A percentile compares a stretch with the other conserved stretches of the same genome.
phyloP scores from a whole-genome alignment of 257 asterid genomes.

The Capsicum chinense region DNA sequence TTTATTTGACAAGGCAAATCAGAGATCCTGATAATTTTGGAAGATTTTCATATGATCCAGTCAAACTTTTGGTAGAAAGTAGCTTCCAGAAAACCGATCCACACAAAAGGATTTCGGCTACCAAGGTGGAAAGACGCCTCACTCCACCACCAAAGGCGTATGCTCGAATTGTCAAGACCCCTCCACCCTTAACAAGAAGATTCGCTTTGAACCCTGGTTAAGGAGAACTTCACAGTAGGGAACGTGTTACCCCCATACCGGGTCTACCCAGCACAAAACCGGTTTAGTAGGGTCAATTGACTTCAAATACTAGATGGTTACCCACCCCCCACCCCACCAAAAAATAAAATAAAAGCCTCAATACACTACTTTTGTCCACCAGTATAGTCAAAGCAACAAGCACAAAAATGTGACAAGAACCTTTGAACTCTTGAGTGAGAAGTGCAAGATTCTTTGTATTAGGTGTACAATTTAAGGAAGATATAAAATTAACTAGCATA shows the following conservation, averaged over 20 bases:
- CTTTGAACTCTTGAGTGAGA: background rate
- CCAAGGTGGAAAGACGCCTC: background rate
- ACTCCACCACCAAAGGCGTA: background rate
- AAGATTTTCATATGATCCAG: conserved; percentile 8
- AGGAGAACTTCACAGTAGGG: no score
- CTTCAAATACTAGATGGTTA: no score
- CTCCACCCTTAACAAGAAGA: no score
- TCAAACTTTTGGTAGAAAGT: background rate
- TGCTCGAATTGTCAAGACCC: no score
- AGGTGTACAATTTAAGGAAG: background rate
- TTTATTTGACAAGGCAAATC: background rate
- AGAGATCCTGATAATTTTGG: background rate
- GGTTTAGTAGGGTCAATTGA: no score
- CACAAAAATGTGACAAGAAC: background rate
- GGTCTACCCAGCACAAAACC: no score
- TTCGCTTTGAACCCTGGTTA: no score
- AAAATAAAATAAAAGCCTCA: no score
- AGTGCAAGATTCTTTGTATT: background rate
- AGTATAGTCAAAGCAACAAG: background rate
- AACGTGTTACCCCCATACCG: no score
- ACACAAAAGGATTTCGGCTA: background rate
- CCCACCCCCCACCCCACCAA: no score
- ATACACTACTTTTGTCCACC: background rate
- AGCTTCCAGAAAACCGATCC: background rate
- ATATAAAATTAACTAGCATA: background rate